Evolutionary conservation across 371 early-diverging fungal species (phyloP).

Genomic region (Mortierella sp.): DNA sequence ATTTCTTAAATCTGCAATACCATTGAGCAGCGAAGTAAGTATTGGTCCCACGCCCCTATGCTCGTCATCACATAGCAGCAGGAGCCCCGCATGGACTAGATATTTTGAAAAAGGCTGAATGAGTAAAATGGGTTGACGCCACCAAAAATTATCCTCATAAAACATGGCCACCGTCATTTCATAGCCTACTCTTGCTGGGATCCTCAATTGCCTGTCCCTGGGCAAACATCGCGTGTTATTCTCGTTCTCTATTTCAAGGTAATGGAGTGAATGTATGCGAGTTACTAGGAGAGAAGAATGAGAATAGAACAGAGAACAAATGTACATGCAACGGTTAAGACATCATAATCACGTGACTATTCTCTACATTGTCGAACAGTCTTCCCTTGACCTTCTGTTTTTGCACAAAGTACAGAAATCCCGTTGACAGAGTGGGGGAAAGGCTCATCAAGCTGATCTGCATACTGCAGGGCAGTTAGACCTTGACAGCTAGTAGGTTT

Average conservation of each 20-base stretch:
- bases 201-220: neutral
- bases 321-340: too few relatives aligned
- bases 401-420: too few relatives aligned
- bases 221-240: neutral
- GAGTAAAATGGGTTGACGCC: slow-evolving; percentile 3
- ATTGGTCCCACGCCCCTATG: slow-evolving; percentile 18
- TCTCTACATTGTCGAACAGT: too few relatives aligned
- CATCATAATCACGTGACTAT: too few relatives aligned
- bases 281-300: neutral
- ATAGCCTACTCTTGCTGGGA: neutral
- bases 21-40: slow-evolving; percentile 16
- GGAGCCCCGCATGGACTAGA: slow-evolving; percentile 17
- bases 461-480: too few relatives aligned
- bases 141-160: neutral
- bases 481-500: too few relatives aligned
- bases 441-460: too few relatives aligned
- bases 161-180: neutral
- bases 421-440: too few relatives aligned
- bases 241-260: neutral
- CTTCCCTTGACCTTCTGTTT: too few relatives aligned
- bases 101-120: neutral
- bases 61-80: slow-evolving; percentile 1
- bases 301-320: neutral
- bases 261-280: neutral
- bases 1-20: slow-evolving; percentile 7